Conservation (phyloP, 345 rosid genomes). For the Rhizophora apiculata region DNA sequence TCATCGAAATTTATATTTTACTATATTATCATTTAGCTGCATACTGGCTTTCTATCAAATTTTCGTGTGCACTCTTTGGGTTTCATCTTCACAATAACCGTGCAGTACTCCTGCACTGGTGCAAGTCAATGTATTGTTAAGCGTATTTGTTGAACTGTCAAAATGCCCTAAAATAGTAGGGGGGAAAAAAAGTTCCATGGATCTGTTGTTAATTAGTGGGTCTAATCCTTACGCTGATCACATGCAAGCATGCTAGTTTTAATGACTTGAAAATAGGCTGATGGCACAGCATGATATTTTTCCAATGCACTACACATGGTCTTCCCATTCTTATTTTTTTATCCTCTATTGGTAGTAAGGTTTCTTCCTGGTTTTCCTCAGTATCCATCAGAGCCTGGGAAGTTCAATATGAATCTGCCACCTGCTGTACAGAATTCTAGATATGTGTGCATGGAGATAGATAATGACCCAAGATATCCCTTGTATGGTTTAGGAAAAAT, state of each 20-base stretch:
- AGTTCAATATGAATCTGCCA: not conserved
- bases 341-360: not conserved
- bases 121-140: not conserved
- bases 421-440: conserved; percentile 24
- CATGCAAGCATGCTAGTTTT: not conserved
- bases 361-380: conserved; percentile 9
- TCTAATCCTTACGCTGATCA: not conserved
- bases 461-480: conserved; percentile 19
- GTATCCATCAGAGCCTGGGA: conserved; percentile 9
- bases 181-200: no score
- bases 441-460: conserved; percentile 22
- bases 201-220: no score
- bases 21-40: not conserved
- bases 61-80: not conserved
- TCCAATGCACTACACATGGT: not conserved
- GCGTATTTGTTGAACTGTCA: not conserved
- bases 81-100: not conserved
- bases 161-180: not conserved
- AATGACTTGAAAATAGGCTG: not conserved
- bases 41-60: not conserved
- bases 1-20: conserved; percentile 10
- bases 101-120: not conserved
- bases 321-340: not conserved
- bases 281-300: not conserved
- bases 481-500: conserved; percentile 30